phyloP scores from a whole-genome alignment of 805 yeast genomes.

The Teunomyces kruisii region DNA sequence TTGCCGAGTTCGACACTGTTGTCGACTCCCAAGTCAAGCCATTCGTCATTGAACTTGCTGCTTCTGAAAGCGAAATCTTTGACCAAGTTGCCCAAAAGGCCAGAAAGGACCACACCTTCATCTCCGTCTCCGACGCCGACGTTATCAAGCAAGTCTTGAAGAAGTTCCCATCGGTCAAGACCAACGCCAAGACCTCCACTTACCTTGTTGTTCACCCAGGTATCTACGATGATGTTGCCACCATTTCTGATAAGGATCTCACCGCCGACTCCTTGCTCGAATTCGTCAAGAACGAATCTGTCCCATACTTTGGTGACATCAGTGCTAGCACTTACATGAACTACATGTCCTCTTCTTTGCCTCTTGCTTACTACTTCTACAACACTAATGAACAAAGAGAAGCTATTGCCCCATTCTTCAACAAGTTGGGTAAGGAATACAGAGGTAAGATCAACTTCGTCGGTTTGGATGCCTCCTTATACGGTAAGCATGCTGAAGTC shows the following conservation, averaged over 20 bases:
- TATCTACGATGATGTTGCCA: conserved; percentile 44
- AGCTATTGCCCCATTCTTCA: conserved; percentile 50
- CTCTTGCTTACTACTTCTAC: conserved; percentile 89
- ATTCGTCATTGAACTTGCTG: conserved; percentile 55
- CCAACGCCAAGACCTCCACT: conserved; percentile 25
- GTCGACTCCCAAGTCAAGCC: conserved; percentile 49
- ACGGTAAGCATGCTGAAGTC: conserved; percentile 83
- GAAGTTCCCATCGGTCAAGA: conserved; percentile 24
- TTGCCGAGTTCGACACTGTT: conserved; percentile 50
- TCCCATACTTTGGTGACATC: conserved; percentile 87
- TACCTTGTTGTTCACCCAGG: conserved; percentile 50
- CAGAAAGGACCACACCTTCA: conserved; percentile 66
- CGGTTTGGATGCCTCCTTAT: conserved; percentile 78
- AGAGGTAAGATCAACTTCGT: conserved; percentile 85
- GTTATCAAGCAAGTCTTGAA: conserved; percentile 40
- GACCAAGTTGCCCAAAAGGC: conserved; percentile 57
- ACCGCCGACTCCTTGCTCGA: conserved; percentile 36
- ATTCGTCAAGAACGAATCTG: conserved; percentile 60
- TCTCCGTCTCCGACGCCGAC: conserved; percentile 41
- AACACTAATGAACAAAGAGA: conserved; percentile 64
- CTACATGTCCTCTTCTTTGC: conserved; percentile 71
- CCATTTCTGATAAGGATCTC: conserved; percentile 39
- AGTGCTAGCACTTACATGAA: conserved; percentile 72
- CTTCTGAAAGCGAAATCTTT: conserved; percentile 36
- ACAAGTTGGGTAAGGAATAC: conserved; percentile 65